Evolutionary conservation across 352 stramenopile species (phyloP).

Genomic region (Phytopythium boreale): DNA sequence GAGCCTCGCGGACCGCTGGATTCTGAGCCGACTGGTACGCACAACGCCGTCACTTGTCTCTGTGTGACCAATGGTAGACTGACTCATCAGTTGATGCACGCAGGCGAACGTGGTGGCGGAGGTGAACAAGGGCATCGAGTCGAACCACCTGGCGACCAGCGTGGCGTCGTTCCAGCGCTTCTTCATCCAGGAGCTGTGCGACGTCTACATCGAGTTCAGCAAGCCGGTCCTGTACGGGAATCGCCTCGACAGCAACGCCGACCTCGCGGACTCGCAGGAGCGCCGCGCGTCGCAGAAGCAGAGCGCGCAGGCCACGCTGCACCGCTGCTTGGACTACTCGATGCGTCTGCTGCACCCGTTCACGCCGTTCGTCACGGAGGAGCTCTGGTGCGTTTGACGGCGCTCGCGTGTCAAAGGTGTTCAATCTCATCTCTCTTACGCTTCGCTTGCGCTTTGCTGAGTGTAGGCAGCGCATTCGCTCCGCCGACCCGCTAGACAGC

Average conservation of each 20-base stretch:
- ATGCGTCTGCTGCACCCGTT: constrained; percentile 98
- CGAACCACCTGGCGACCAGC: constrained; percentile 66
- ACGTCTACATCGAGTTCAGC: constrained; percentile 89
- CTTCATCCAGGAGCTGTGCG: constrained; percentile 85
- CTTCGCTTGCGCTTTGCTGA: background rate
- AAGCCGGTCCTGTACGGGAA: constrained; percentile 82
- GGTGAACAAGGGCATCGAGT: constrained; percentile 63
- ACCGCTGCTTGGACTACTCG: constrained; percentile 93
- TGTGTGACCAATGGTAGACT: background rate
- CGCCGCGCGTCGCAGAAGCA: constrained; percentile 57
- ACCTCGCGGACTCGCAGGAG: constrained; percentile 31
- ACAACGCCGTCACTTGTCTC: background rate
- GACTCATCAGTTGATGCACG: background rate
- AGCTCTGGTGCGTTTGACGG: constrained; percentile 91
- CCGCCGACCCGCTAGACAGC: constrained; percentile 32
- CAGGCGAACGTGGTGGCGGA: constrained; percentile 53
- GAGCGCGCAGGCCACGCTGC: constrained; percentile 92
- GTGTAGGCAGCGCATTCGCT: constrained; percentile 54
- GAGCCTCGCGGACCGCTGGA: constrained; percentile 74
- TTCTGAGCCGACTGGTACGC: constrained; percentile 77
- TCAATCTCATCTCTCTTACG: background rate
- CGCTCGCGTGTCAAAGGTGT: background rate
- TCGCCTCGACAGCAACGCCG: constrained; percentile 24
- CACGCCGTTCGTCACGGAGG: constrained; percentile 99
- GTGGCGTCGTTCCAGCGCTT: constrained; percentile 75